These are phyloP conservation scores for Porcisia deanei DNA, from an alignment of 208 protist species.

Conservation along the genomic window DNA sequence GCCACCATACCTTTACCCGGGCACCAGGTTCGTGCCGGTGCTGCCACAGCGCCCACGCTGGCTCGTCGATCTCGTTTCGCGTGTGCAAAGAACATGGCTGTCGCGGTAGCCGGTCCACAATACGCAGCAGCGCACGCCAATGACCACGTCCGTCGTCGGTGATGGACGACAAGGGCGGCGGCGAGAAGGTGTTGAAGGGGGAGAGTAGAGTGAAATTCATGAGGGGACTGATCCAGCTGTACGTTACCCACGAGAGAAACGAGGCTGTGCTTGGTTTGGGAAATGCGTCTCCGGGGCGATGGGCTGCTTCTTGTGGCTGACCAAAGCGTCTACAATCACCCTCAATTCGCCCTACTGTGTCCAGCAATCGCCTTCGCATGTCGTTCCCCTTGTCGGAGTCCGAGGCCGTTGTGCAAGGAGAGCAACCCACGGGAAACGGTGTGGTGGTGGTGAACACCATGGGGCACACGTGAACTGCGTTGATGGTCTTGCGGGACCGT, in stretches of 20 bases:
- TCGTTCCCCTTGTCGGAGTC: conserved; percentile 6
- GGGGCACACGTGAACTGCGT: conserved; percentile 30
- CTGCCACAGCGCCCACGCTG: conserved; percentile 55
- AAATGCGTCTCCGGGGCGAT: conserved; percentile 54
- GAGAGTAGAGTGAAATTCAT: conserved; percentile 57
- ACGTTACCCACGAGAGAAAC: conserved; percentile 35
- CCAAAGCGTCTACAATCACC: not conserved
- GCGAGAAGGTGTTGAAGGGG: conserved; percentile 45
- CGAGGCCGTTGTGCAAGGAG: conserved; percentile 12
- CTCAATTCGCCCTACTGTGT: not conserved
- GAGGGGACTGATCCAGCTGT: conserved; percentile 73
- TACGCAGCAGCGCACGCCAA: conserved; percentile 37
- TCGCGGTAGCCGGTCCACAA: conserved; percentile 51
- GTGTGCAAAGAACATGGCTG: conserved; percentile 42
- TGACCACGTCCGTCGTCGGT: conserved; percentile 35
- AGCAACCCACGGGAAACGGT: not conserved
- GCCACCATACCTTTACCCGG: conserved; percentile 12
- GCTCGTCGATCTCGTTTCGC: conserved; percentile 36
- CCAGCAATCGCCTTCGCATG: not conserved
- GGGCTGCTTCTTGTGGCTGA: not conserved
- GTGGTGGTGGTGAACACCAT: conserved; percentile 19
- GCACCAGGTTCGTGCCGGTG: conserved; percentile 29
- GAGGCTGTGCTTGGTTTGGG: conserved; percentile 52
- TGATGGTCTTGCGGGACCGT: conserved; percentile 15
- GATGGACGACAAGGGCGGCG: conserved; percentile 35